Evolutionary conservation across 768 basidiomycete genomes (phyloP).

Genomic region (Lentinula detonsa): DNA sequence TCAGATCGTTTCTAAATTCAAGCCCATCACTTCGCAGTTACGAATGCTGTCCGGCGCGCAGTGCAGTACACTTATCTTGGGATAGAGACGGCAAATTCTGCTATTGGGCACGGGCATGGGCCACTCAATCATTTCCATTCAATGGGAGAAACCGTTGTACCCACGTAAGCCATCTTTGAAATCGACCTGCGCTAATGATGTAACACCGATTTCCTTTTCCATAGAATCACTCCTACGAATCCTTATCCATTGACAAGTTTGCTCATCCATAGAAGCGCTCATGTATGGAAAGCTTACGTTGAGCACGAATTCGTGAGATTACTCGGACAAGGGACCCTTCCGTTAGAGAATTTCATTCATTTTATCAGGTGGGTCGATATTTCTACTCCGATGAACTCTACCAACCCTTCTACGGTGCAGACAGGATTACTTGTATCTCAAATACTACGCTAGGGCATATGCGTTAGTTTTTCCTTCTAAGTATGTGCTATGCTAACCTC

Average conservation of each 20-base stretch:
- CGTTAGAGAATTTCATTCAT: slow-evolving; percentile 62
- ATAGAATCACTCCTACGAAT: slow-evolving; percentile 50
- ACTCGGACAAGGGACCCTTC: slow-evolving; percentile 68
- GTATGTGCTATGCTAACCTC: neutral
- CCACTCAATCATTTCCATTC: slow-evolving; percentile 85
- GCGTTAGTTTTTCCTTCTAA: slow-evolving; percentile 34
- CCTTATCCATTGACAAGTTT: slow-evolving; percentile 65
- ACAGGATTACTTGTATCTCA: slow-evolving; percentile 78
- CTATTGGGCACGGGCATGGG: slow-evolving; percentile 72
- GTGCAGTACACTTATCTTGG: slow-evolving; percentile 69
- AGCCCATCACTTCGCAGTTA: slow-evolving; percentile 29
- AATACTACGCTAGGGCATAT: slow-evolving; percentile 82
- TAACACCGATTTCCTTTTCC: neutral
- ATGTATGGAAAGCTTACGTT: slow-evolving; percentile 69
- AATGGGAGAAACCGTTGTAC: slow-evolving; percentile 39
- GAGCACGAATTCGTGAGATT: slow-evolving; percentile 80
- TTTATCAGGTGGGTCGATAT: slow-evolving; percentile 64
- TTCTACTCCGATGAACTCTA: neutral
- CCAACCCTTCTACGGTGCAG: slow-evolving; percentile 24
- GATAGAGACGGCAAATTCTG: slow-evolving; percentile 56
- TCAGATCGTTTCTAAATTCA: too few species aligned
- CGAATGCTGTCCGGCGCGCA: slow-evolving; percentile 53
- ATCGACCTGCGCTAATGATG: neutral
- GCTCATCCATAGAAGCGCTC: slow-evolving; percentile 51
- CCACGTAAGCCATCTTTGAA: slow-evolving; percentile 27